phyloP scores from a whole-genome alignment of 257 asterid genomes.

The Fraxinus excelsior region DNA sequence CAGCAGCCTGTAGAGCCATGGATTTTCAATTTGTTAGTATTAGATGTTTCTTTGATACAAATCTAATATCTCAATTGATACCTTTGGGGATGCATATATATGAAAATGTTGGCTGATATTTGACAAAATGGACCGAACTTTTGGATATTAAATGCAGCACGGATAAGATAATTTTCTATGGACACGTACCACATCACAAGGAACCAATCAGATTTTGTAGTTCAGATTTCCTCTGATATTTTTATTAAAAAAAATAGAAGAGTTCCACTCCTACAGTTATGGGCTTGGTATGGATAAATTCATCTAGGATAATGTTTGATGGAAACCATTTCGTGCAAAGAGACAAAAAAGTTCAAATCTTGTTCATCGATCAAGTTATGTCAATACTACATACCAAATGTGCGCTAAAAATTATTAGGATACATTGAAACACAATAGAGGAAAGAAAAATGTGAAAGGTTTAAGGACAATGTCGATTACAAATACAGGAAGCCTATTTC shows the following conservation, averaged over 20 bases:
- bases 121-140: slow-evolving; percentile 17
- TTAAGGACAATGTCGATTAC: no score
- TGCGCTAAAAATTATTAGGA: no score
- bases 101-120: slow-evolving; percentile 24
- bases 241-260: slow-evolving; percentile 10
- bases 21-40: background rate
- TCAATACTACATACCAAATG: no score
- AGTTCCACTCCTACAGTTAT: slow-evolving; percentile 24
- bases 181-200: slow-evolving; percentile 40
- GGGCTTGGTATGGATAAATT: slow-evolving; percentile 37
- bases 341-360: background rate
- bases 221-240: slow-evolving; percentile 57
- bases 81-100: slow-evolving; percentile 30
- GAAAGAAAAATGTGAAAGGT: no score
- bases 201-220: slow-evolving; percentile 63
- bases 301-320: slow-evolving; percentile 24
- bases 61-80: slow-evolving; percentile 18
- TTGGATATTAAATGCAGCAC: slow-evolving; percentile 37
- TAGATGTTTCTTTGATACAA: background rate
- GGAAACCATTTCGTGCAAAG: background rate
- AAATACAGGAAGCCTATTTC: no score
- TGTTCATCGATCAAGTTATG: background rate
- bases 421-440: no score
- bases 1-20: slow-evolving; percentile 87
- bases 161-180: slow-evolving; percentile 70